phyloP scores from a whole-genome alignment of 2,329 filamentous ascomycete genomes.

The Penicillium sp. region DNA sequence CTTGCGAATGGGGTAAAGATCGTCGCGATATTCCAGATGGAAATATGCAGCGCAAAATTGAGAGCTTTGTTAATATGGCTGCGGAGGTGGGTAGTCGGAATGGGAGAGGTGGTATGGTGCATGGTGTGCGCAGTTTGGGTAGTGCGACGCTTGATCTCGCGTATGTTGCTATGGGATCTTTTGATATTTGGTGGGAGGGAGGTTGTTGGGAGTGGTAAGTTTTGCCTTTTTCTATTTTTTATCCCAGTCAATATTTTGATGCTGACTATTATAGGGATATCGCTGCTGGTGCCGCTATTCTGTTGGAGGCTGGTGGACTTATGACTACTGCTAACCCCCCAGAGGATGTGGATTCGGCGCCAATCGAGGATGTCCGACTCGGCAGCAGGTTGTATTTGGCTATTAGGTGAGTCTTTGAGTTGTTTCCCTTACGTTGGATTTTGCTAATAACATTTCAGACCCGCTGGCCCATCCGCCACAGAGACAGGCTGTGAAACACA shows the following conservation, averaged over 20 bases:
- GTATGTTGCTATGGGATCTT: slow-evolving; percentile 71
- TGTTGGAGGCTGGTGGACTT: slow-evolving; percentile 71
- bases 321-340: slow-evolving; percentile 74
- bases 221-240: background rate
- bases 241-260: background rate
- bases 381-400: slow-evolving; percentile 71
- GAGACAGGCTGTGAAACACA: slow-evolving; percentile 68
- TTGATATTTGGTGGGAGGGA: slow-evolving; percentile 83
- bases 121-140: slow-evolving; percentile 70
- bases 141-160: slow-evolving; percentile 73
- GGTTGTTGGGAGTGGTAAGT: slow-evolving; percentile 75
- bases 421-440: background rate
- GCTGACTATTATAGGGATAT: slow-evolving; percentile 56
- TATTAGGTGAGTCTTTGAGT: slow-evolving; percentile 52
- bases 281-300: slow-evolving; percentile 70
- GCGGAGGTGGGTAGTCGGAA: slow-evolving; percentile 61
- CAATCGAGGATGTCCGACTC: slow-evolving; percentile 60
- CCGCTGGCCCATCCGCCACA: slow-evolving; percentile 60
- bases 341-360: slow-evolving; percentile 53
- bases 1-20: slow-evolving; percentile 80
- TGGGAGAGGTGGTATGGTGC: slow-evolving; percentile 75
- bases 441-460: slow-evolving; percentile 43
- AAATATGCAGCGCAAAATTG: slow-evolving; percentile 69
- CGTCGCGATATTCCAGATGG: slow-evolving; percentile 64
- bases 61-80: slow-evolving; percentile 75